Evolutionary conservation across 73 alveolate species (phyloP).

Genomic region (Tetrahymena malaccensis): DNA sequence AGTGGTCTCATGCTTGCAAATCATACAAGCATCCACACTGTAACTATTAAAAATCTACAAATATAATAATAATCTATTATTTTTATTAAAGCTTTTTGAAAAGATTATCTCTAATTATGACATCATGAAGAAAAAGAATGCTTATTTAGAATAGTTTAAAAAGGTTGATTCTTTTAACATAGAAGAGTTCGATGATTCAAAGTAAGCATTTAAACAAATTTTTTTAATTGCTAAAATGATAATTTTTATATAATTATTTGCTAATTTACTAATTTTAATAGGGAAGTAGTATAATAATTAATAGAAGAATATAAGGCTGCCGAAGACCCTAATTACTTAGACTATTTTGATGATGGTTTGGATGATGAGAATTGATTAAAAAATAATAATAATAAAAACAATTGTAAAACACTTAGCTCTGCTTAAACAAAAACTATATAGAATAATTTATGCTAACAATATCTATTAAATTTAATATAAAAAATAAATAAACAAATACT

Average conservation of each 20-base stretch:
- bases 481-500: neutral
- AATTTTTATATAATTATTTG: no score
- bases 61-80: no score
- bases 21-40: slow-evolving; percentile 89
- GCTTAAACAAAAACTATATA: neutral
- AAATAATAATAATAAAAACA: neutral
- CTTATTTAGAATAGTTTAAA: slow-evolving; percentile 85
- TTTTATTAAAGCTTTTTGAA: slow-evolving; percentile 57
- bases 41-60: neutral
- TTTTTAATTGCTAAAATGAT: neutral
- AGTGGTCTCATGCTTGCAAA: slow-evolving; percentile 98
- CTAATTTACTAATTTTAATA: neutral
- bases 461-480: neutral
- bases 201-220: neutral
- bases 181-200: slow-evolving; percentile 80
- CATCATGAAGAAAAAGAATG: slow-evolving; percentile 84
- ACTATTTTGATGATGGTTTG: slow-evolving; percentile 74
- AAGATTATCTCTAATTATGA: slow-evolving; percentile 74
- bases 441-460: neutral
- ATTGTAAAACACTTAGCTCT: neutral
- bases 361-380: neutral
- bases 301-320: slow-evolving; percentile 93
- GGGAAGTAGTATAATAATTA: slow-evolving; percentile 65
- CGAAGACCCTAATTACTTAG: slow-evolving; percentile 78
- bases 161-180: slow-evolving; percentile 69